Evolutionary conservation across 1,139 yeast genomes (phyloP).

Genomic region (Candida sanyaensis): DNA sequence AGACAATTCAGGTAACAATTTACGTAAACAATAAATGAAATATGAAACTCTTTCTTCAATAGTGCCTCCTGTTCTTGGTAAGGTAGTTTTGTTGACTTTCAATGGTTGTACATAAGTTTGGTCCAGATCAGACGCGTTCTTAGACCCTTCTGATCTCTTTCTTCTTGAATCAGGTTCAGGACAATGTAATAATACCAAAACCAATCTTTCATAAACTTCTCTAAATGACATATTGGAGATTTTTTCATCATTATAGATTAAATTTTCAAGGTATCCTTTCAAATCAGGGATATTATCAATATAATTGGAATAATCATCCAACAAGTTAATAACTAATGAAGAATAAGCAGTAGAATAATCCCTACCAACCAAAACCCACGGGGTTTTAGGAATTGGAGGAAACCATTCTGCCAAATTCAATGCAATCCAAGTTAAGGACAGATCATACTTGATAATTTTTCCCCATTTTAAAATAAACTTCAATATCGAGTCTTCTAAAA

Average conservation of each 20-base stretch:
- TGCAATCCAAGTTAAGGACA: slow-evolving; percentile 86
- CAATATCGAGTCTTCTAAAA: slow-evolving; percentile 60
- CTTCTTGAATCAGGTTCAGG: slow-evolving; percentile 29
- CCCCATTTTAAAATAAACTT: slow-evolving; percentile 81
- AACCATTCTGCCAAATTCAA: slow-evolving; percentile 88
- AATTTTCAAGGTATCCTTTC: slow-evolving; percentile 24
- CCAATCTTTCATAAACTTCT: slow-evolving; percentile 75
- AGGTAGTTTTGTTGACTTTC: slow-evolving; percentile 35
- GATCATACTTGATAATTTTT: slow-evolving; percentile 70
- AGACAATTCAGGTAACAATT: slow-evolving; percentile 73
- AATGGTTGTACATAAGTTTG: neutral
- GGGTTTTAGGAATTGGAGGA: slow-evolving; percentile 57
- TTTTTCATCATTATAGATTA: slow-evolving; percentile 27
- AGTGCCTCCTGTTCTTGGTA: slow-evolving; percentile 65
- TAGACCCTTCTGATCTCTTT: slow-evolving; percentile 9
- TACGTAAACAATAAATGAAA: slow-evolving; percentile 67
- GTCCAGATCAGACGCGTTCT: neutral
- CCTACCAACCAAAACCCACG: slow-evolving; percentile 47
- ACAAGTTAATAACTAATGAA: slow-evolving; percentile 37
- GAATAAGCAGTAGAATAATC: slow-evolving; percentile 29
- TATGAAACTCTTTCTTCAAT: slow-evolving; percentile 70
- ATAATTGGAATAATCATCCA: slow-evolving; percentile 51
- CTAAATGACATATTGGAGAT: slow-evolving; percentile 51
- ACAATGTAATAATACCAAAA: slow-evolving; percentile 70
- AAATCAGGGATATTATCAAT: slow-evolving; percentile 36